These are phyloP conservation scores for Xanthoconium separans DNA, from an alignment of 1,284 basidiomycete genomes.

Conservation along the genomic window DNA sequence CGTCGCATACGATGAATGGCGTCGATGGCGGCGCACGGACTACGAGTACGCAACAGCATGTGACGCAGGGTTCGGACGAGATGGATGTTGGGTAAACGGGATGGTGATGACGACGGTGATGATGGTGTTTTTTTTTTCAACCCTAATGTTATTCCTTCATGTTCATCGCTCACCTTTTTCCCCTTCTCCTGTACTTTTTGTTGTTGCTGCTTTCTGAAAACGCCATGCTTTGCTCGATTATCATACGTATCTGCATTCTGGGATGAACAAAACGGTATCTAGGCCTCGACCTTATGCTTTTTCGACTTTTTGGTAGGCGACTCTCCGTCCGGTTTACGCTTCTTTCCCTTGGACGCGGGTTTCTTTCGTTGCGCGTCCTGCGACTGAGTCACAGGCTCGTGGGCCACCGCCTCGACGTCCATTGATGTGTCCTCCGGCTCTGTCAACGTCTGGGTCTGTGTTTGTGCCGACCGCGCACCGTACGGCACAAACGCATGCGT, in stretches of 20 bases:
- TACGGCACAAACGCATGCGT: constrained; percentile 65
- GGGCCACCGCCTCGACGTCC: constrained; percentile 8
- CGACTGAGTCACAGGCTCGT: no score
- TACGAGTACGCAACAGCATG: constrained; percentile 42
- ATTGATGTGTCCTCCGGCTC: constrained; percentile 8
- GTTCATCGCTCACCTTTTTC: constrained; percentile 22
- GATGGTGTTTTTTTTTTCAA: neutral
- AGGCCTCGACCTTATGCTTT: constrained; percentile 32
- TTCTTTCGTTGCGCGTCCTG: no score
- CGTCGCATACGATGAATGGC: constrained; percentile 12
- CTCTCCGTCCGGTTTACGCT: constrained; percentile 43
- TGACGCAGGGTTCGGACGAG: constrained; percentile 41
- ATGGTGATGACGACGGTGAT: no score
- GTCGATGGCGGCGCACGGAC: constrained; percentile 32
- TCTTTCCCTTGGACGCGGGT: constrained; percentile 39
- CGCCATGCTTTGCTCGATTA: no score
- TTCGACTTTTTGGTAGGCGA: constrained; percentile 41
- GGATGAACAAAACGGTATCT: constrained; percentile 1
- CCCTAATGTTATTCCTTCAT: constrained; percentile 36
- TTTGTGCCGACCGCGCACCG: constrained; percentile 51
- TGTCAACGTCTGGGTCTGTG: constrained; percentile 2
- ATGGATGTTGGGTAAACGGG: constrained; percentile 53
- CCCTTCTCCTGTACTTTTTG: constrained; percentile 24
- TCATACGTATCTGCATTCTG: constrained; percentile 17
- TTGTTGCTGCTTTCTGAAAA: neutral